These are phyloP conservation scores for Phyllosticta citriasiana DNA, from an alignment of 2,329 filamentous ascomycete genomes.

Conservation along the genomic window DNA sequence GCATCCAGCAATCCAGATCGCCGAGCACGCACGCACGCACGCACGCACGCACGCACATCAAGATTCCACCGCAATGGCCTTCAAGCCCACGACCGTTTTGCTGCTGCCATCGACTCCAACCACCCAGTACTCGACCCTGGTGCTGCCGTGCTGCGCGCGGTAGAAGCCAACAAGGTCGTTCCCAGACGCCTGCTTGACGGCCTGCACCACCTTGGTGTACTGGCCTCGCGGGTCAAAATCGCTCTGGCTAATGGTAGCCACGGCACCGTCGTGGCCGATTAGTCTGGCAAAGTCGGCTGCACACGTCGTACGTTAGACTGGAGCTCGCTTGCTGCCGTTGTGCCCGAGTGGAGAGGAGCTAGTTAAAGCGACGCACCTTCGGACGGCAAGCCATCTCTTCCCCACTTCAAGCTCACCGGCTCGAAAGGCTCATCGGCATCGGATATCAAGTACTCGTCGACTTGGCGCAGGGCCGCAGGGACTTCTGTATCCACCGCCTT, in stretches of 20 bases:
- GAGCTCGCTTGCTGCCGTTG: neutral
- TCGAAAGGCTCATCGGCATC: conserved; percentile 83
- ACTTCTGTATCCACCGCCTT: conserved; percentile 43
- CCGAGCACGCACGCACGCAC: too few species aligned
- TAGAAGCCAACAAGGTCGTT: conserved; percentile 68
- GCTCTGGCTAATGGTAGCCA: conserved; percentile 56
- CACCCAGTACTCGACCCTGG: conserved; percentile 71
- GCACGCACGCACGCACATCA: conserved; percentile 8
- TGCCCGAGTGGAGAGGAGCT: conserved; percentile 30
- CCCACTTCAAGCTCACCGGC: conserved; percentile 58
- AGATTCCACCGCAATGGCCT: conserved; percentile 65
- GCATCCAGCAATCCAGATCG: neutral
- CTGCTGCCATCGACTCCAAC: conserved; percentile 52
- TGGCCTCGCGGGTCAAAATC: conserved; percentile 65
- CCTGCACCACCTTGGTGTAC: conserved; percentile 60
- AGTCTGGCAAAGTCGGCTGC: conserved; percentile 61
- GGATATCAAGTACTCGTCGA: conserved; percentile 59
- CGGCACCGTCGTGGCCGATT: conserved; percentile 47
- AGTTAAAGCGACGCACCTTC: conserved; percentile 18
- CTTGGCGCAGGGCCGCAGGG: conserved; percentile 36
- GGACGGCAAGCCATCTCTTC: conserved; percentile 45
- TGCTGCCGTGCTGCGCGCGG: conserved; percentile 51
- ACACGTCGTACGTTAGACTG: neutral
- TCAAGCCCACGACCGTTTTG: conserved; percentile 62
- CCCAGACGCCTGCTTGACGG: conserved; percentile 47